Conservation (phyloP, 2,329 filamentous ascomycete species). For the Ophiostoma ips region DNA sequence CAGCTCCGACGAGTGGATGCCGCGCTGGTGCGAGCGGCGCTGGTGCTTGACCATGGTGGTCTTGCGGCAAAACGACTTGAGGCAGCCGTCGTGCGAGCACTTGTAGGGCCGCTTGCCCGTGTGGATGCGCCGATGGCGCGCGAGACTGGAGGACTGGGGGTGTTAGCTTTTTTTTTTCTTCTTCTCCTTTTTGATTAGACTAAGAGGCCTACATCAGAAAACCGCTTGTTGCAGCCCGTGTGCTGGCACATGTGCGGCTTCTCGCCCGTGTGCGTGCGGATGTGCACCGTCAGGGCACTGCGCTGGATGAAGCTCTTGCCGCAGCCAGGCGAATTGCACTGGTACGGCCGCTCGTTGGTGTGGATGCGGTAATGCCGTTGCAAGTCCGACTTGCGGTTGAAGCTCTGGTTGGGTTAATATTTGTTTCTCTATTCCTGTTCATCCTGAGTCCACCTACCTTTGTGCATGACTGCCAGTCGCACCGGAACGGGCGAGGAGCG, state of each 20-base stretch:
- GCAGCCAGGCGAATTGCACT: conserved; percentile 45
- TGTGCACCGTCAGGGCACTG: conserved; percentile 56
- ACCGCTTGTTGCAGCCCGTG: conserved; percentile 51
- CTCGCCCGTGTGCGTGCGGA: conserved; percentile 70
- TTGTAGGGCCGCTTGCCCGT: conserved; percentile 54
- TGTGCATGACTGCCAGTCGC: conserved; percentile 47
- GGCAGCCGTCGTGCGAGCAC: conserved; percentile 45
- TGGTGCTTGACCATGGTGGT: conserved; percentile 59
- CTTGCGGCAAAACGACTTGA: conserved; percentile 58
- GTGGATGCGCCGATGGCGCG: conserved; percentile 51
- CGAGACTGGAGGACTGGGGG: conserved; percentile 48
- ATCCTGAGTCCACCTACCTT: conserved; percentile 39
- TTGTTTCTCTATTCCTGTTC: not conserved
- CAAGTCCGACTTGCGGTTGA: conserved; percentile 58
- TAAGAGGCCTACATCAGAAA: conserved; percentile 46
- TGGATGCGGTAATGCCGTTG: conserved; percentile 59
- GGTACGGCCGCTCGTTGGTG: conserved; percentile 56
- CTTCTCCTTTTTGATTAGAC: too few species aligned
- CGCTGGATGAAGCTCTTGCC: conserved; percentile 60
- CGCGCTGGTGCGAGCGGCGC: conserved; percentile 45
- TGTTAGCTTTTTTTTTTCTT: not conserved
- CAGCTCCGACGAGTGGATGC: conserved; percentile 39
- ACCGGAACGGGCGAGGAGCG: conserved; percentile 47
- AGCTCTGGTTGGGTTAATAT: conserved; percentile 34
- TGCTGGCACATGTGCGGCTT: conserved; percentile 58